phyloP scores from a whole-genome alignment of 2,329 filamentous ascomycete genomes.

The Alternaria ventricosa region DNA sequence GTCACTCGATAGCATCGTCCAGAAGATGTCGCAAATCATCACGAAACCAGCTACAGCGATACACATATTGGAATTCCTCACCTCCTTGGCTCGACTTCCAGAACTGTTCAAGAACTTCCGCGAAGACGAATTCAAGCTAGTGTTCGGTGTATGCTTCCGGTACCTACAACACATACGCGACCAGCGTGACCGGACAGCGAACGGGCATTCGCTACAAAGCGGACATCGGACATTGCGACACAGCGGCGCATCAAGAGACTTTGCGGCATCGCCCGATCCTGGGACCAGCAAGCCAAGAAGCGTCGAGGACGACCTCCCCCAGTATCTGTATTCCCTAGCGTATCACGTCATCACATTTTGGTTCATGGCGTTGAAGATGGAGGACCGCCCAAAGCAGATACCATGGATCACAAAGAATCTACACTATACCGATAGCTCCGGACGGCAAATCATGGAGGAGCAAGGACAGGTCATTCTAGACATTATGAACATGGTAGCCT shows the following conservation, averaged over 20 bases:
- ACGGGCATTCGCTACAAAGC: slow-evolving; percentile 40
- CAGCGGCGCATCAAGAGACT: slow-evolving; percentile 54
- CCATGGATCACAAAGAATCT: slow-evolving; percentile 90
- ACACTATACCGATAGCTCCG: slow-evolving; percentile 75
- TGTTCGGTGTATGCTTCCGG: slow-evolving; percentile 93
- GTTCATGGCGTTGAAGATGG: slow-evolving; percentile 88
- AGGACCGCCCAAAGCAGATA: slow-evolving; percentile 83
- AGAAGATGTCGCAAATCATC: slow-evolving; percentile 95
- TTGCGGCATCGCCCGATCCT: slow-evolving; percentile 32
- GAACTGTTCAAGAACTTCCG: slow-evolving; percentile 87
- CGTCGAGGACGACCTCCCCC: slow-evolving; percentile 76
- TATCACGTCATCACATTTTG: slow-evolving; percentile 97
- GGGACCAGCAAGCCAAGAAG: slow-evolving; percentile 49
- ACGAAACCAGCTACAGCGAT: slow-evolving; percentile 90
- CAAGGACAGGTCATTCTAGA: slow-evolving; percentile 93
- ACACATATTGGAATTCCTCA: slow-evolving; percentile 95
- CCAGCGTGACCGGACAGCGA: slow-evolving; percentile 50
- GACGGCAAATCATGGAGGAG: slow-evolving; percentile 80
- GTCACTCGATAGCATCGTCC: slow-evolving; percentile 81
- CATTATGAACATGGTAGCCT: slow-evolving; percentile 89
- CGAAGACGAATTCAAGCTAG: slow-evolving; percentile 89
- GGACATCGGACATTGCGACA: slow-evolving; percentile 49
- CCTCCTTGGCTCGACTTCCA: slow-evolving; percentile 82
- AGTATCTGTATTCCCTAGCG: slow-evolving; percentile 91
- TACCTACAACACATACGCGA: slow-evolving; percentile 90